These are phyloP conservation scores for Berberis vulgaris DNA, from an alignment of 164 flowering plant species.

Conservation along the genomic window DNA sequence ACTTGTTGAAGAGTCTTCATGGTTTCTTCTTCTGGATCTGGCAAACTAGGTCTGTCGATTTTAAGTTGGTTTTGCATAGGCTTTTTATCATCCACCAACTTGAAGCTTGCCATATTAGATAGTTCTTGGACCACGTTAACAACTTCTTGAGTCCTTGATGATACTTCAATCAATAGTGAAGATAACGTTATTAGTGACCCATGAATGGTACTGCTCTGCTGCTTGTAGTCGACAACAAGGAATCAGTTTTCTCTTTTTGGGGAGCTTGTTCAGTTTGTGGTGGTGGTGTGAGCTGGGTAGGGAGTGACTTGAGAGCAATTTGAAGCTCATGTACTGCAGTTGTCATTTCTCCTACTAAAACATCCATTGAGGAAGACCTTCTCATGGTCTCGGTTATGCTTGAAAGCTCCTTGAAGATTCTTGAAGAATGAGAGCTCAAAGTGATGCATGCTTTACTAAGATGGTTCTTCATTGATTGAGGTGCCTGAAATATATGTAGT, in stretches of 20 bases:
- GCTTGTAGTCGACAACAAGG: not conserved
- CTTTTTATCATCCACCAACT: conserved; percentile 21
- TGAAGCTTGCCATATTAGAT: conserved; percentile 38
- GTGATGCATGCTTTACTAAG: conserved; percentile 18
- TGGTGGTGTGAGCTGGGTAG: conserved; percentile 12
- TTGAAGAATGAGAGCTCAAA: conserved; percentile 22
- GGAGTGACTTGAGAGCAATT: conserved; percentile 28
- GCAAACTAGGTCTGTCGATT: too few species aligned
- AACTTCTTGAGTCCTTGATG: conserved; percentile 38
- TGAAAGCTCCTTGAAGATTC: conserved; percentile 45
- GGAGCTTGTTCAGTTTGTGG: conserved; percentile 6
- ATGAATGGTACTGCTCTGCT: conserved; percentile 16
- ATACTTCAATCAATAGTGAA: conserved; percentile 47
- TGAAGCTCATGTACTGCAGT: conserved; percentile 40
- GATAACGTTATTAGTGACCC: conserved; percentile 49
- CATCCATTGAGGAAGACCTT: conserved; percentile 37
- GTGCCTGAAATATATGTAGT: conserved; percentile 15
- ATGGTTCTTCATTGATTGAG: conserved; percentile 26
- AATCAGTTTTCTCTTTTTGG: conserved; percentile 4
- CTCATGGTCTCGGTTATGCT: conserved; percentile 33
- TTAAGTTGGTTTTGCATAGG: conserved; percentile 15
- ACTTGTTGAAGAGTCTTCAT: too few species aligned
- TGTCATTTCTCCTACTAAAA: conserved; percentile 42
- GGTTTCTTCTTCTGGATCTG: too few species aligned
- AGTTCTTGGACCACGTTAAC: conserved; percentile 33